Percentiles rank a stretch among this genome's conserved stretches.
Evolutionary conservation across 83 land plant species (phyloP).

Genomic region (Diphasiastrum complanatum): DNA sequence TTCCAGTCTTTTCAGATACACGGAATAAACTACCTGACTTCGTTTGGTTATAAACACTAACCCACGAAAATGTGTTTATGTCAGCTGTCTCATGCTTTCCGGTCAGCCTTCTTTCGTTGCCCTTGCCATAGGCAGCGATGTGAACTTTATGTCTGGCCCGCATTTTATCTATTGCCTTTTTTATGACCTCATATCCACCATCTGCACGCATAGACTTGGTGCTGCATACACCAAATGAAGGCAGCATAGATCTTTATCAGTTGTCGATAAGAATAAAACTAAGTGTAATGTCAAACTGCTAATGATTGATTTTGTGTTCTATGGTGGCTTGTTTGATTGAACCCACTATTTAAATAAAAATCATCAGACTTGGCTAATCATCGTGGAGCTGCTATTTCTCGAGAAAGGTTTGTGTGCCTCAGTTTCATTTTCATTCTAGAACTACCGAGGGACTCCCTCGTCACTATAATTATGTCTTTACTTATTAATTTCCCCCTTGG

Average conservation of each 20-base stretch:
- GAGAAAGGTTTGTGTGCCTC: too few species aligned
- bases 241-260: neutral
- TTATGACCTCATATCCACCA: slow-evolving; percentile 67
- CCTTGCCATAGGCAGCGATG: slow-evolving; percentile 79
- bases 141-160: slow-evolving; percentile 66
- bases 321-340: too few species aligned
- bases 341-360: too few species aligned
- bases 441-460: neutral
- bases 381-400: too few species aligned
- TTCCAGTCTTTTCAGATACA: too few species aligned
- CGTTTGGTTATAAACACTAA: slow-evolving; percentile 22
- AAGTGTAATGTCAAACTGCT: neutral
- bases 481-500: neutral
- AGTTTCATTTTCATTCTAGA: neutral
- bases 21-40: too few species aligned
- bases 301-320: neutral
- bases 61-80: slow-evolving; percentile 74
- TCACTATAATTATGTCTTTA: neutral
- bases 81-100: slow-evolving; percentile 73
- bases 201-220: slow-evolving; percentile 75
- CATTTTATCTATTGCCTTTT: slow-evolving; percentile 66
- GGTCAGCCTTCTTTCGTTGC: slow-evolving; percentile 72
- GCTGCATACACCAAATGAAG: slow-evolving; percentile 27
- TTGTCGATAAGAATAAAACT: neutral
- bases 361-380: too few species aligned